A percentile compares a stretch with the other conserved stretches of the same genome.
phyloP scores from a whole-genome alignment of 495 filamentous ascomycete genomes.

The Penicillium verhagenii region DNA sequence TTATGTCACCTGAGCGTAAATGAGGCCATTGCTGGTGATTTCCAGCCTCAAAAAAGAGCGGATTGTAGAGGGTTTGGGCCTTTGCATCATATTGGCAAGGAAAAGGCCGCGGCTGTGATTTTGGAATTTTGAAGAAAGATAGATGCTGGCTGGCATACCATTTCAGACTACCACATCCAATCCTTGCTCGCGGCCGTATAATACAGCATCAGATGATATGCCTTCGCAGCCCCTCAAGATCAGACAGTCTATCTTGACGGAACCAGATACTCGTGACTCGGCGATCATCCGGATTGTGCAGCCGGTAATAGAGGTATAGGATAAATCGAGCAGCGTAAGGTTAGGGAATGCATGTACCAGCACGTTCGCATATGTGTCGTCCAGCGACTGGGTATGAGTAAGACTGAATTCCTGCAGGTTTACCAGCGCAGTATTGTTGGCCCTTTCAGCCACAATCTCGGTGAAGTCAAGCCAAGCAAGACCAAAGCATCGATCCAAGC shows the following conservation, averaged over 20 bases:
- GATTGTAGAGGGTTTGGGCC: background rate
- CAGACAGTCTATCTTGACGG: constrained; percentile 22
- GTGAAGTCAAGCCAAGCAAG: constrained; percentile 2
- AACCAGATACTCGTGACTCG: constrained; percentile 16
- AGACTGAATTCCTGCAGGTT: constrained; percentile 24
- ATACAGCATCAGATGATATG: constrained; percentile 39
- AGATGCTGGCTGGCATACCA: background rate
- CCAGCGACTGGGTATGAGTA: constrained; percentile 19
- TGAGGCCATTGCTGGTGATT: too few species aligned
- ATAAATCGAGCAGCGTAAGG: constrained; percentile 35
- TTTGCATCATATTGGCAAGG: too few species aligned
- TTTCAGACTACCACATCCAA: constrained; percentile 22
- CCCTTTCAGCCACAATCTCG: background rate
- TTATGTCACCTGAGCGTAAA: too few species aligned
- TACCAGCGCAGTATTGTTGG: background rate
- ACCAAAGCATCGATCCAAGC: constrained; percentile 7
- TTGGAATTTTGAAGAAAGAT: background rate
- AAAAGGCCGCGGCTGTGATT: background rate
- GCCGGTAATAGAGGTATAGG: constrained; percentile 38
- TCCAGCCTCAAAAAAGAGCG: too few species aligned
- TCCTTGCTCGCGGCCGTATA: constrained; percentile 34
- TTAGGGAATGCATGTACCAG: constrained; percentile 19
- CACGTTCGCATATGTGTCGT: constrained; percentile 17
- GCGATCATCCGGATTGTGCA: constrained; percentile 33
- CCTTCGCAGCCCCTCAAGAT: constrained; percentile 31